Evolutionary conservation across 805 yeast genomes (phyloP).

Genomic region (Candida xiaguanensis): DNA sequence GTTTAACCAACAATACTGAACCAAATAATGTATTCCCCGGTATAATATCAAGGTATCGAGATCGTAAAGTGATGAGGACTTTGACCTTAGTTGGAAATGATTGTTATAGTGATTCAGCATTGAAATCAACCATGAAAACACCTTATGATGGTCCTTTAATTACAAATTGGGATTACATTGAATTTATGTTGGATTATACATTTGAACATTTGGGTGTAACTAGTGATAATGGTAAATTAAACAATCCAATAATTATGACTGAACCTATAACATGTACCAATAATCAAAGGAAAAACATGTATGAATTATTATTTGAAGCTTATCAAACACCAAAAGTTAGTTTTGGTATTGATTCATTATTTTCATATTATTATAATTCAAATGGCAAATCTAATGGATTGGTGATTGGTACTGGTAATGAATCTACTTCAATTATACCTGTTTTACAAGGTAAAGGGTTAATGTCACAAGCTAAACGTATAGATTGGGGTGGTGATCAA

Average conservation of each 20-base stretch:
- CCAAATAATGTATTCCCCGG: conserved; percentile 72
- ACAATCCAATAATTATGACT: conserved; percentile 77
- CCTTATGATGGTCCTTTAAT: conserved; percentile 87
- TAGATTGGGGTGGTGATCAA: conserved; percentile 89
- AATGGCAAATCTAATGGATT: conserved; percentile 50
- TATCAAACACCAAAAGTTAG: conserved; percentile 72
- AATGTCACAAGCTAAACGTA: conserved; percentile 66
- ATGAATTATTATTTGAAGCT: conserved; percentile 81
- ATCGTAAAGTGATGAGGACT: conserved; percentile 59
- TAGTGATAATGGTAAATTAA: conserved; percentile 44
- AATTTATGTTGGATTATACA: conserved; percentile 76
- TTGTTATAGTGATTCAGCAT: conserved; percentile 63
- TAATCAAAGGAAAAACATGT: conserved; percentile 68
- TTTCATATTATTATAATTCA: conserved; percentile 68
- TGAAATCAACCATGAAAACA: conserved; percentile 63
- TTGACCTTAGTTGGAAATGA: conserved; percentile 83
- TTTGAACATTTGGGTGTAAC: conserved; percentile 74
- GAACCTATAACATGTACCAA: conserved; percentile 73
- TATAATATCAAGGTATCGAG: conserved; percentile 69
- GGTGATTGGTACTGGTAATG: conserved; percentile 81
- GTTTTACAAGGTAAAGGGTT: conserved; percentile 68
- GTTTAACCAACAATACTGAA: conserved; percentile 42
- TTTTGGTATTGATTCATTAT: conserved; percentile 80
- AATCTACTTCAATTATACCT: conserved; percentile 79
- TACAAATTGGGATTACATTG: conserved; percentile 91